These are phyloP conservation scores for Biscutella auriculata DNA, from an alignment of 441 rosid genomes.

Conservation along the genomic window DNA sequence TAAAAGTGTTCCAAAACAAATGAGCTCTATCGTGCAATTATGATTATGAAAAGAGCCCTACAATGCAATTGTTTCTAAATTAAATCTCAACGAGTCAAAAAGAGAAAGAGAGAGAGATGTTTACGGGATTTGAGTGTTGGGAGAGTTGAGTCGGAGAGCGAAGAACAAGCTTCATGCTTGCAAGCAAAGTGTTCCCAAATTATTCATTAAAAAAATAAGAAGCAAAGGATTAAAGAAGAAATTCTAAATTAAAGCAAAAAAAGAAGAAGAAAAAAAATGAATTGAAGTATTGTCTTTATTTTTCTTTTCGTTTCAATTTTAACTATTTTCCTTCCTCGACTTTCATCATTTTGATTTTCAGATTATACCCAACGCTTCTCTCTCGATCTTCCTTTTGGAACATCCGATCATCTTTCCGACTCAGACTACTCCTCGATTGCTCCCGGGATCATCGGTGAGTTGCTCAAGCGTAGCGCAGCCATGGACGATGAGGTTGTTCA, in stretches of 20 bases:
- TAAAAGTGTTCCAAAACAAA: too few species aligned
- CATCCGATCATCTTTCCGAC: conserved; percentile 12
- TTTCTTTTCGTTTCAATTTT: background rate
- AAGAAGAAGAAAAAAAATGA: conserved; percentile 9
- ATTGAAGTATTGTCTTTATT: background rate
- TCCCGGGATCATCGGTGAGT: conserved; percentile 10
- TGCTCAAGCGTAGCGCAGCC: background rate
- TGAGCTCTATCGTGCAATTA: too few species aligned
- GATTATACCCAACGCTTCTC: background rate
- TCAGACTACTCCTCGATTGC: background rate
- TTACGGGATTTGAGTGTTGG: background rate
- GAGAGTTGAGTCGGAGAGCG: conserved; percentile 11
- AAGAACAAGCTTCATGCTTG: conserved; percentile 23
- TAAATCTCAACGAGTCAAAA: too few species aligned
- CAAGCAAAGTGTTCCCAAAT: conserved; percentile 25
- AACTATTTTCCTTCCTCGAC: background rate
- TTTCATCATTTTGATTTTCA: conserved; percentile 11
- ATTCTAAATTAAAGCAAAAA: background rate
- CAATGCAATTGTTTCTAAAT: too few species aligned
- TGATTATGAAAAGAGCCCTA: too few species aligned
- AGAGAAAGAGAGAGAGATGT: too few species aligned
- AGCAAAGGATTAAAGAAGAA: too few species aligned
- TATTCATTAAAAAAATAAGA: too few species aligned
- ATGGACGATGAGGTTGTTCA: conserved; percentile 96
- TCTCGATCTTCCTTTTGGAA: background rate